Conservation (phyloP, 371 early-diverging fungal genomes). For the Mortierella sp. region DNA sequence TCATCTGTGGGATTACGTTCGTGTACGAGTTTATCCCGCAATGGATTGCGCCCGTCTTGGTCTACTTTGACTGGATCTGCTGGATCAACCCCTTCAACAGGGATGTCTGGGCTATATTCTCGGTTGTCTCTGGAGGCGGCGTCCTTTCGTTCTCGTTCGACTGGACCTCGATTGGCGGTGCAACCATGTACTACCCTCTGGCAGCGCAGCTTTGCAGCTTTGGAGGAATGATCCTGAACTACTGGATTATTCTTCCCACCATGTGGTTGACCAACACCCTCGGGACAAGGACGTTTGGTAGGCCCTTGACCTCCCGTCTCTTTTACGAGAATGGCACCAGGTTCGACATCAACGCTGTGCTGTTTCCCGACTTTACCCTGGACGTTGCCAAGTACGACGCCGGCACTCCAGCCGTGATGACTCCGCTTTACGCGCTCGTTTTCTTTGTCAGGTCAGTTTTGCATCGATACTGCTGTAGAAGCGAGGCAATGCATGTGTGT, state of each 20-base stretch:
- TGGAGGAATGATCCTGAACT: slow-evolving; percentile 69
- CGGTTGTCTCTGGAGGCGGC: slow-evolving; percentile 67
- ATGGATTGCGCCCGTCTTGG: slow-evolving; percentile 64
- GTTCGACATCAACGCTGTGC: slow-evolving; percentile 65
- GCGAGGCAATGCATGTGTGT: too few species aligned
- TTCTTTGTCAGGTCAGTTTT: slow-evolving; percentile 74
- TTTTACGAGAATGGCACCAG: slow-evolving; percentile 63
- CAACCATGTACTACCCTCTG: slow-evolving; percentile 35
- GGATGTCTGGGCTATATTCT: slow-evolving; percentile 46
- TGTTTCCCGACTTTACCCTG: slow-evolving; percentile 62
- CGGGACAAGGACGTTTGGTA: slow-evolving; percentile 66
- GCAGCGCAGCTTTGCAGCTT: slow-evolving; percentile 38
- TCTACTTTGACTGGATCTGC: slow-evolving; percentile 72
- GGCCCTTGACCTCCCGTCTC: slow-evolving; percentile 64
- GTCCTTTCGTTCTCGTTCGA: slow-evolving; percentile 77
- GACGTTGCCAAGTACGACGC: slow-evolving; percentile 67
- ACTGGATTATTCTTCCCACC: slow-evolving; percentile 79
- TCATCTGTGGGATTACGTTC: slow-evolving; percentile 60
- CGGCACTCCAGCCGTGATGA: slow-evolving; percentile 79
- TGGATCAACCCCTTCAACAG: slow-evolving; percentile 64
- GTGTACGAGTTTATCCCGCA: slow-evolving; percentile 70
- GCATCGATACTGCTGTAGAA: too few species aligned
- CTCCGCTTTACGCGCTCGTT: slow-evolving; percentile 79
- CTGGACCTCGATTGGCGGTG: slow-evolving; percentile 76
- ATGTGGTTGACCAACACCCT: slow-evolving; percentile 74